phyloP scores from a whole-genome alignment of 2,329 filamentous ascomycete species.

The Xylariaceae sp. region DNA sequence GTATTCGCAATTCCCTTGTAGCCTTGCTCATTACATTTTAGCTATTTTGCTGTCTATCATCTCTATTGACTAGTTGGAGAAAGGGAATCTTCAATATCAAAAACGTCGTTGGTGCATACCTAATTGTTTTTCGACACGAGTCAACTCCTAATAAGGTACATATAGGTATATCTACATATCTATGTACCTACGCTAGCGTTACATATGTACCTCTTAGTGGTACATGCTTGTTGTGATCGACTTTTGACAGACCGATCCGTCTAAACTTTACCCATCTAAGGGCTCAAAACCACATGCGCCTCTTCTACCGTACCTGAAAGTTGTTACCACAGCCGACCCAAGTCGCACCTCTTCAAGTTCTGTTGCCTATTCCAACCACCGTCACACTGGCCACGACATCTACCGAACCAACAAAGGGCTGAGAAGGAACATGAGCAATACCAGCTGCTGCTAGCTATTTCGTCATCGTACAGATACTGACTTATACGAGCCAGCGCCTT shows the following conservation, averaged over 20 bases:
- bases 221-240: background rate
- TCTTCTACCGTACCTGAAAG: conserved; percentile 6
- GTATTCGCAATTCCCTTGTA: no score
- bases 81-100: no score
- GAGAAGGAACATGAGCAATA: background rate
- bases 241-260: background rate
- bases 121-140: no score
- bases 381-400: background rate
- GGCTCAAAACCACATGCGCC: conserved; percentile 3
- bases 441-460: conserved; percentile 15
- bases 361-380: background rate
- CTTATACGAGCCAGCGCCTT: background rate
- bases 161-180: background rate
- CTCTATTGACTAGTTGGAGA: no score
- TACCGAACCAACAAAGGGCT: conserved; percentile 11
- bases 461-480: conserved; percentile 29
- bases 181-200: background rate
- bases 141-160: background rate
- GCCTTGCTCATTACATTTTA: no score
- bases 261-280: background rate
- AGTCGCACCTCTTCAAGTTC: background rate
- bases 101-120: no score
- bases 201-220: no score
- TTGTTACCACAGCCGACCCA: conserved; percentile 1
- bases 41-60: no score